These are phyloP conservation scores for Pichia sp. DNA, from an alignment of 1,139 yeast genomes.

Conservation along the genomic window DNA sequence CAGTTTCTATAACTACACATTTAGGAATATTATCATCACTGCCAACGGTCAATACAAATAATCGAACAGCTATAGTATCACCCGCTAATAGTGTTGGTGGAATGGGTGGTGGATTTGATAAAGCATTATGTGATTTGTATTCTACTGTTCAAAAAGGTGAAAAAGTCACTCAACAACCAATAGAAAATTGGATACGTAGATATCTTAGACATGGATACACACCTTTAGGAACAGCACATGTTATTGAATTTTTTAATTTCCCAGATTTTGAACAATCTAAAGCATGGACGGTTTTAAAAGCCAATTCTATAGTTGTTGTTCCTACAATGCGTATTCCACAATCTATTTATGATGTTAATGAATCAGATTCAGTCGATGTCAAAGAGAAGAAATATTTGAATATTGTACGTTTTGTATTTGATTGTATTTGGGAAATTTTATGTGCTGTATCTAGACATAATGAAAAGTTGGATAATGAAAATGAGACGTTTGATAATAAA, in stretches of 20 bases:
- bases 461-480: constrained; percentile 10
- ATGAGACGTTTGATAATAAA: constrained; percentile 27
- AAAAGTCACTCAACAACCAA: constrained; percentile 7
- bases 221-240: constrained; percentile 29
- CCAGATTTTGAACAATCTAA: constrained; percentile 17
- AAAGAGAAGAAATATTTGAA: constrained; percentile 4
- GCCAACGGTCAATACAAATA: not conserved
- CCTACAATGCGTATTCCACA: constrained; percentile 47
- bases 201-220: constrained; percentile 30
- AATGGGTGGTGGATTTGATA: constrained; percentile 49
- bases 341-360: constrained; percentile 11
- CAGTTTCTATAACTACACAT: constrained; percentile 1
- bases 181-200: constrained; percentile 16
- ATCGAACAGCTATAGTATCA: constrained; percentile 35
- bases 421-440: constrained; percentile 42
- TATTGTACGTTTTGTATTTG: constrained; percentile 33
- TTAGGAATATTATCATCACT: constrained; percentile 4
- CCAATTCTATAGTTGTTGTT: constrained; percentile 36
- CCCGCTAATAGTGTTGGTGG: constrained; percentile 51
- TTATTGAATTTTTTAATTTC: constrained; percentile 25
- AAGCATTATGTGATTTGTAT: constrained; percentile 35
- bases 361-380: constrained; percentile 8
- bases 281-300: constrained; percentile 27
- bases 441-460: constrained; percentile 26
- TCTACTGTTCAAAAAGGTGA: constrained; percentile 18